These are phyloP conservation scores for Leccinum fuscescens DNA, from an alignment of 1,284 basidiomycete species.

Conservation along the genomic window DNA sequence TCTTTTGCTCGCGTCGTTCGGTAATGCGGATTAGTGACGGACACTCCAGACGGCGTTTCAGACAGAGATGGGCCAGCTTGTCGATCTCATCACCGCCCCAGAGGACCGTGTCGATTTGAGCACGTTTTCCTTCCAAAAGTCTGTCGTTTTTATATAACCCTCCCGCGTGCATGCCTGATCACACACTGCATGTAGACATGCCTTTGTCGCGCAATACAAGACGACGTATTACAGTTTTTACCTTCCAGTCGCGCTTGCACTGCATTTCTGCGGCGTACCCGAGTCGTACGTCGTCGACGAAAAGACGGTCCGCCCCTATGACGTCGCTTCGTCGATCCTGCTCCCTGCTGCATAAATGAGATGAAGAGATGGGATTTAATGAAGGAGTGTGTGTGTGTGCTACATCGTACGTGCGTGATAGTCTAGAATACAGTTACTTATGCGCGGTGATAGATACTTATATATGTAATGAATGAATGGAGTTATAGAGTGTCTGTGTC, in stretches of 20 bases:
- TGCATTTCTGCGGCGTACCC: constrained; percentile 78
- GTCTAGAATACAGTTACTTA: neutral
- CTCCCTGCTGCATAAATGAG: constrained; percentile 10
- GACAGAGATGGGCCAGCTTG: constrained; percentile 94
- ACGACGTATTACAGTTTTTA: constrained; percentile 99
- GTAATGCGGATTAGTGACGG: neutral
- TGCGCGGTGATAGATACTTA: neutral
- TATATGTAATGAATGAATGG: neutral
- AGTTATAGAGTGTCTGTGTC: neutral
- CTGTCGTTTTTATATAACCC: neutral
- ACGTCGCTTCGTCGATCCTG: constrained; percentile 80
- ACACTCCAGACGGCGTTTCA: constrained; percentile 72
- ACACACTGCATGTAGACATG: constrained; percentile 59
- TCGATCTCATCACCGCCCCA: constrained; percentile 94
- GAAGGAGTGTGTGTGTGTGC: neutral
- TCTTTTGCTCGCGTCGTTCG: neutral
- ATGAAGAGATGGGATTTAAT: neutral
- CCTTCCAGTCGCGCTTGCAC: constrained; percentile 93
- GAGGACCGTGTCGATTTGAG: constrained; percentile 85
- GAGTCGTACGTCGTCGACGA: constrained; percentile 42
- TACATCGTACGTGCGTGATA: neutral
- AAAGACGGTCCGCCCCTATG: constrained; percentile 60
- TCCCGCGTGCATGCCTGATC: neutral
- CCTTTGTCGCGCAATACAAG: constrained; percentile 95
- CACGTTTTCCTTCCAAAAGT: constrained; percentile 88